Base-by-base conservation (phyloP, 2,329 filamentous ascomycete genomes). In the Calycina herbarum region DNA sequence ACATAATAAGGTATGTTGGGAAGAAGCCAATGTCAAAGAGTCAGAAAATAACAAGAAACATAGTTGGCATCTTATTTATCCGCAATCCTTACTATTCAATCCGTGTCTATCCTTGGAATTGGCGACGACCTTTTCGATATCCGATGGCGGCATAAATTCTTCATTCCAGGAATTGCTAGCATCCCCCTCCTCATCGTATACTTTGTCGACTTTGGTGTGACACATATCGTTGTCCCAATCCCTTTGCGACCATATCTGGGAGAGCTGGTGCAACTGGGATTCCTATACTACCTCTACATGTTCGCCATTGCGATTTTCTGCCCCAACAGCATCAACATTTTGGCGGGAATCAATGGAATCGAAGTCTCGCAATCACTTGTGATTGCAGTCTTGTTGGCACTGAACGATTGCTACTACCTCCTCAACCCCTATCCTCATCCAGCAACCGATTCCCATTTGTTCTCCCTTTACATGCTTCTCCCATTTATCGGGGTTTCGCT, bases 301-400 rank as follows among this genome's bases (percentile, higher is more conserved):
- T 92, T 93, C 62, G 90, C 91, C 64, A 86, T 99, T 71, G 92
- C 94, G 76, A 99, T 99, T 78, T 99, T 99, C 82, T 96, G 93
- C 72, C 94, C 95, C 6, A 98, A 99, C 81, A 93, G 93, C 78
- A 99, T 99, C 85, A 99, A 99, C 82, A 99, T 99, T 80, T 83
- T 99, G n/a, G 95, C 95, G 0, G 95, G 95, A n/a, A 92, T 99
- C 79, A 99, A 99, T 78, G 95, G 95, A 64, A 95, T 99, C 77
- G 95, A 99, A 78, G 95, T 98, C 64, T 88, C 91, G 11, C 95
- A 99, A 80, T 97, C 93, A 66, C 82, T 99, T 68, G 91, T 97
- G 69, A 92, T 99, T 76, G 94, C 94, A 31, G 78, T 88, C 62
- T 85, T 98, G 61, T 86, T 99, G 71, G 86, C 90, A 66, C 80